Evolutionary conservation across 768 basidiomycete genomes (phyloP), one percentile per base, ranked within the genome.

Genomic region (Leccinum uliginosum): DNA sequence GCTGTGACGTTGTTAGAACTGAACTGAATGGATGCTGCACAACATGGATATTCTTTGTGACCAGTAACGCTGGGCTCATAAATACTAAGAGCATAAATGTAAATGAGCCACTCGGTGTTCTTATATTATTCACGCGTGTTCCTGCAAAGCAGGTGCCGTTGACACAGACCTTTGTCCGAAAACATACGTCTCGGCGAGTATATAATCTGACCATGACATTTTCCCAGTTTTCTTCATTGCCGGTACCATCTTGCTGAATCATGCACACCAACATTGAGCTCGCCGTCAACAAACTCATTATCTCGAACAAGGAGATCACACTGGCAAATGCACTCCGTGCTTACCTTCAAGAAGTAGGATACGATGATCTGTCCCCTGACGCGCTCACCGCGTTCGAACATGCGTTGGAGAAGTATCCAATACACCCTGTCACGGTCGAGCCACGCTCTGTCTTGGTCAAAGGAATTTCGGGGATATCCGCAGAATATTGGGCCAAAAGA

Each of bases 371-470:
- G 32, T 43, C 26, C 30, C 14, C 35, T 40, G 64, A 65, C 1
- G 60, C 56, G 9, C 46, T 59, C 53, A 14, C n/a, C 48, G 44
- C 53, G 14, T 62, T 64, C 14, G 60, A 65, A 34, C 55, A 55
- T n/a, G 60, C 63, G 8, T 21, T 56, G 47, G 58, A 62, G 24
- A 62, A 65, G 58, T 60, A 55, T 54, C 61, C 54, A 2, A 49
- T 15, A 26, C 51, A 46, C 19, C 43, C 50, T 2, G 29, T 43
- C n/a, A n/a, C n/a, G n/a, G n/a, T n/a, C 51, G 44, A 45, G 38
- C 54, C 56, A 29, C 63, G 35, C 29, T 21, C 53, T 4, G 34
- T 52, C 32, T 55, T 59, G 19, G 17, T 21, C 26, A 40, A 46
- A 14, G 45, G 46, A 0, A 35, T 65, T 23, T 50, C 9, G 7